Evolutionary conservation across 768 basidiomycete genomes (phyloP).

Genomic region (Grammothele lineata): DNA sequence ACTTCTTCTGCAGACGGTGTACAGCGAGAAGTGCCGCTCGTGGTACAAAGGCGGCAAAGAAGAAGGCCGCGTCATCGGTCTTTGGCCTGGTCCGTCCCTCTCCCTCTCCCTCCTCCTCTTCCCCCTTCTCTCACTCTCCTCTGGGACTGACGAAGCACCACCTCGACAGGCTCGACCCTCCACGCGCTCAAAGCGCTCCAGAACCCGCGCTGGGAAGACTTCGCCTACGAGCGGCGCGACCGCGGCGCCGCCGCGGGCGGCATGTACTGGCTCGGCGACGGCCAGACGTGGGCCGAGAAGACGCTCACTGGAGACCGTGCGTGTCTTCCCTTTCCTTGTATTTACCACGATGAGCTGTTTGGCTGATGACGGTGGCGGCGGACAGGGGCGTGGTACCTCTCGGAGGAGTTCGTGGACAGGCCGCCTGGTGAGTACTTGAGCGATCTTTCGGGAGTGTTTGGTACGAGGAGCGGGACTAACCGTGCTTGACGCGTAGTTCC

Average conservation of each 20-base stretch:
- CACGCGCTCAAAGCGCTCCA: conserved; percentile 46
- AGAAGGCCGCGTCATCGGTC: conserved; percentile 50
- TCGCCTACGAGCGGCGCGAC: conserved; percentile 44
- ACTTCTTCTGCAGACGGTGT: conserved; percentile 44
- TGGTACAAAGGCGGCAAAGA: conserved; percentile 64
- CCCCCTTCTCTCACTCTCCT: background rate
- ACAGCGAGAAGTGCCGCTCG: conserved; percentile 50
- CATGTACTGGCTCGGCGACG: conserved; percentile 59
- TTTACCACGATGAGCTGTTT: background rate
- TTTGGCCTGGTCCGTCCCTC: conserved; percentile 51
- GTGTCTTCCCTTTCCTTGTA: background rate
- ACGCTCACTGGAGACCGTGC: conserved; percentile 29
- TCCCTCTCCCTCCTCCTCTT: background rate
- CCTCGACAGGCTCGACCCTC: conserved; percentile 41
- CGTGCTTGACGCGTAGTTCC: too few species aligned
- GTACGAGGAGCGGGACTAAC: too few species aligned
- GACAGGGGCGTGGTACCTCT: conserved; percentile 45
- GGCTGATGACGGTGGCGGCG: background rate
- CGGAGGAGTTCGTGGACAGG: conserved; percentile 35
- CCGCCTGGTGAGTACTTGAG: conserved; percentile 39
- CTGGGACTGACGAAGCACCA: too few species aligned
- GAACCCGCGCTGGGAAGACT: conserved; percentile 66
- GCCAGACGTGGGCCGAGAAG: conserved; percentile 52
- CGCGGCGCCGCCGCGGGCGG: conserved; percentile 35
- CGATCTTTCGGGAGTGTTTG: too few species aligned